phyloP scores from a whole-genome alignment of 2,329 filamentous ascomycete genomes.

The Peltaster fructicola region DNA sequence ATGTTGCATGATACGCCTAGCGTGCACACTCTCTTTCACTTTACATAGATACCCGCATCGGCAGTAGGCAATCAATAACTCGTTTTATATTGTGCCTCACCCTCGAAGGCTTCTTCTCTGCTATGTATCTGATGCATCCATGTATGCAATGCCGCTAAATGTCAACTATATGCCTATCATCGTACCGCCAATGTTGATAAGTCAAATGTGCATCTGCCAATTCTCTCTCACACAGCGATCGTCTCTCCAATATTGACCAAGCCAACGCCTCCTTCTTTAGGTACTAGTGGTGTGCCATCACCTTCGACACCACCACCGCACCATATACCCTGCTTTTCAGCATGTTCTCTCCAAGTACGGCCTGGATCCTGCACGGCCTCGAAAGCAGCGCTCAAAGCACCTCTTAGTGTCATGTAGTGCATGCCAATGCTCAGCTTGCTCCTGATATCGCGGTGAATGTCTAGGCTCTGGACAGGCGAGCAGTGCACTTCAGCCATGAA shows the following conservation, averaged over 20 bases:
- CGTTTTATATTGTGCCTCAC: no score
- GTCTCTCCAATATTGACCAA: conserved; percentile 32
- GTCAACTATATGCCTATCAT: no score
- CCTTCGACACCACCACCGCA: conserved; percentile 16
- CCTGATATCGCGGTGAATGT: conserved; percentile 29
- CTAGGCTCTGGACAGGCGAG: conserved; percentile 29
- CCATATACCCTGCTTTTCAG: conserved; percentile 23
- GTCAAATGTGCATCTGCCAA: no score
- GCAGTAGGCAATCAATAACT: no score
- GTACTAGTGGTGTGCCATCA: conserved; percentile 14
- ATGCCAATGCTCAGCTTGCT: conserved; percentile 33
- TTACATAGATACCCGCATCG: no score
- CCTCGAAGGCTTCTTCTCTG: no score
- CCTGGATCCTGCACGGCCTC: conserved; percentile 33
- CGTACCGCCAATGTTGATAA: no score
- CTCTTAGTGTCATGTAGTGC: conserved; percentile 34
- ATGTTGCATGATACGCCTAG: no score
- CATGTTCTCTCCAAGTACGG: conserved; percentile 26
- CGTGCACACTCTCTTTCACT: no score
- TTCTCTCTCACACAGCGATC: conserved; percentile 22
- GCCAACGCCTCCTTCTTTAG: conserved; percentile 19
- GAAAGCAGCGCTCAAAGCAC: conserved; percentile 26
- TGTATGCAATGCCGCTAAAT: no score
- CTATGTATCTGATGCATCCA: no score
- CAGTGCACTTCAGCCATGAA: conserved; percentile 30